Evolutionary conservation across 2,329 filamentous ascomycete genomes (phyloP), one percentile per base, ranked within the genome.

Genomic region (Colletotrichum lupini): DNA sequence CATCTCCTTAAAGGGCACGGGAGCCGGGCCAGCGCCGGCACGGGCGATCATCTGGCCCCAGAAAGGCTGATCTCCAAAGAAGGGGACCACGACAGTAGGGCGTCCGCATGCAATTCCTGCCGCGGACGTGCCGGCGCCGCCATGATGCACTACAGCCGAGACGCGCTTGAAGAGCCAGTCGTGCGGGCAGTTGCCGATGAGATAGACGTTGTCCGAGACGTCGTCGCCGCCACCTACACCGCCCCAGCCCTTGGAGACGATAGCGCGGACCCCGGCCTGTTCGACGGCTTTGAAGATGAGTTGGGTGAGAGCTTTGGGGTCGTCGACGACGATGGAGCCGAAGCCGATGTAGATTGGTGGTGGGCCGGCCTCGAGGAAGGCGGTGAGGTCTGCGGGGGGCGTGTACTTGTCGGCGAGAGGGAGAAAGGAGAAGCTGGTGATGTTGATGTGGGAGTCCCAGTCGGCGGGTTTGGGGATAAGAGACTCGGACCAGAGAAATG

Each of bases 401-500:
- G 82, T 87, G 75, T 90, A 92, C 60, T 76, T 77, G 32, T 83
- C 85, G 1, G 88, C 86, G 0, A 88, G 79, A 6, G 87, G 84
- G 0, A 92, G 82, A 76, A 92, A 92, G 69, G 85, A 91, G 79
- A 92, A 93, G 0, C 91, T 91, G 6, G 88, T 87, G 19, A 92
- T 87, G 62, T 87, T 86, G 63, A 92, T 90, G 63, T 91, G 85
- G 0, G 83, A 78, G 5, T 83, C 86, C 91, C 91, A 93, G 75
- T 93, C 91, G 4, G 83, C 81, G 0, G 91, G 91, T 76, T 92
- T 93, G 0, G 90, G 88, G n/a, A 93, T 90, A 24, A 93, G 80
- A 1, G 90, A 86, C 3, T 91, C 87, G 0, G 91, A 92, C 92
- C 92, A 94, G 76, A 92, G 91, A 76, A 94, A 94, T 0, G 92